A percentile compares a stretch with the other conserved stretches of the same genome.
Conservation (phyloP, 2,329 filamentous ascomycete genomes). For the Diaporthe citri region DNA sequence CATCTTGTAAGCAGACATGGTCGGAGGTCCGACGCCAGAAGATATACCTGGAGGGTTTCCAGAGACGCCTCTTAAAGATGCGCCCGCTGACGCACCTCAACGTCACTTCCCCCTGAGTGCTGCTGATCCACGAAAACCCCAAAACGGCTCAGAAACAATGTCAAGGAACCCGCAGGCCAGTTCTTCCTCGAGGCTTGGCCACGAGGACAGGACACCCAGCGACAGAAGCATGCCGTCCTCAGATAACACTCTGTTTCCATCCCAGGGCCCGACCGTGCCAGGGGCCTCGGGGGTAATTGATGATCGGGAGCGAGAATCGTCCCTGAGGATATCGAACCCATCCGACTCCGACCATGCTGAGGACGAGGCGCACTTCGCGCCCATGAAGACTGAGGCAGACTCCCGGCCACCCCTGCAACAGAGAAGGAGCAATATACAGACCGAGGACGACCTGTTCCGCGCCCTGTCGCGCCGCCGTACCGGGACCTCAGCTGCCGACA, state of each 20-base stretch:
- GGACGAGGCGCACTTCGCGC: background rate
- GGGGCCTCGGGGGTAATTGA: background rate
- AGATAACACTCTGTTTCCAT: background rate
- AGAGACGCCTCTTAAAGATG: conserved; percentile 23
- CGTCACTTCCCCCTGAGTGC: background rate
- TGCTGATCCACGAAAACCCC: background rate
- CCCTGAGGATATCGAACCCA: background rate
- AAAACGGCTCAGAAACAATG: background rate
- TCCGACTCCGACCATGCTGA: conserved; percentile 25
- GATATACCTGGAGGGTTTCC: conserved; percentile 25
- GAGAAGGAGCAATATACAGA: conserved; percentile 40
- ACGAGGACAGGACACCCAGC: background rate
- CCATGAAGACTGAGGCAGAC: conserved; percentile 14
- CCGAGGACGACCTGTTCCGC: conserved; percentile 66
- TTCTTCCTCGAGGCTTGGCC: background rate
- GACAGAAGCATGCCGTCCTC: conserved; percentile 18
- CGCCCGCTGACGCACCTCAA: background rate
- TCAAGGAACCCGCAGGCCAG: background rate
- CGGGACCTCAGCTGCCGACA: conserved; percentile 46
- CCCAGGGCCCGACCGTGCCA: background rate
- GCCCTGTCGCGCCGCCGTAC: conserved; percentile 63
- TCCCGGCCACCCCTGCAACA: conserved; percentile 5
- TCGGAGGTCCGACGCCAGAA: background rate
- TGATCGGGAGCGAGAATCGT: background rate
- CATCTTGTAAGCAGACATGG: conserved; percentile 4